These are phyloP conservation scores for Phlebiopsis gigantea DNA, from an alignment of 768 basidiomycete genomes.

Conservation along the genomic window DNA sequence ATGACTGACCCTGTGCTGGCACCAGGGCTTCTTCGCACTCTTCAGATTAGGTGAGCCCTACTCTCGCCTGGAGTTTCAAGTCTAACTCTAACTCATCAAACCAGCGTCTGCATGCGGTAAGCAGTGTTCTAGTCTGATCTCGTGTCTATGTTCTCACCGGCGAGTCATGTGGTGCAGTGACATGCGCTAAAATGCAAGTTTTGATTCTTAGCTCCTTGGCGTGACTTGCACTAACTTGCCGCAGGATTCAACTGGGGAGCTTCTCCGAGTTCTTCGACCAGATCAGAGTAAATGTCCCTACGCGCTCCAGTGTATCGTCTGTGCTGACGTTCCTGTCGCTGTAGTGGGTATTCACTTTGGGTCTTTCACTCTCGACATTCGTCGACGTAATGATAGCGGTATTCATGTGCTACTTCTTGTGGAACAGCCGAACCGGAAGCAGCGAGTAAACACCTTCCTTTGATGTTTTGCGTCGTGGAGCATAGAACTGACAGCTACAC, in stretches of 20 bases:
- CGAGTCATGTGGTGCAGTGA: neutral
- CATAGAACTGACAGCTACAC: neutral
- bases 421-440: slow-evolving; percentile 20
- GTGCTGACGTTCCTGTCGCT: neutral
- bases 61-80: neutral
- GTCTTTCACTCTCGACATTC: slow-evolving; percentile 20
- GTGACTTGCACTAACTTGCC: neutral
- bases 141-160: neutral
- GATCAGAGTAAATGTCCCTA: slow-evolving; percentile 12
- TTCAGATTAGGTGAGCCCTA: slow-evolving; percentile 4
- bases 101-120: slow-evolving; percentile 10
- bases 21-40: slow-evolving; percentile 7
- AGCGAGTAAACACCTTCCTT: slow-evolving; percentile 15
- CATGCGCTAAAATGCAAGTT: slow-evolving; percentile 6
- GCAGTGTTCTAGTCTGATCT: neutral
- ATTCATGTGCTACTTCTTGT: slow-evolving; percentile 20
- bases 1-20: neutral
- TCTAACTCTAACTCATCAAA: neutral
- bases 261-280: slow-evolving; percentile 15
- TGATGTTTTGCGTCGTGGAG: neutral
- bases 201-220: neutral
- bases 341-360: slow-evolving; percentile 25
- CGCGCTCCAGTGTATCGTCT: neutral
- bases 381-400: slow-evolving; percentile 23
- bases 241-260: slow-evolving; percentile 16